Evolutionary conservation across 495 filamentous ascomycete genomes (phyloP), one percentile per base, ranked within the genome.

Genomic region (Staphylotrichum longicolle): DNA sequence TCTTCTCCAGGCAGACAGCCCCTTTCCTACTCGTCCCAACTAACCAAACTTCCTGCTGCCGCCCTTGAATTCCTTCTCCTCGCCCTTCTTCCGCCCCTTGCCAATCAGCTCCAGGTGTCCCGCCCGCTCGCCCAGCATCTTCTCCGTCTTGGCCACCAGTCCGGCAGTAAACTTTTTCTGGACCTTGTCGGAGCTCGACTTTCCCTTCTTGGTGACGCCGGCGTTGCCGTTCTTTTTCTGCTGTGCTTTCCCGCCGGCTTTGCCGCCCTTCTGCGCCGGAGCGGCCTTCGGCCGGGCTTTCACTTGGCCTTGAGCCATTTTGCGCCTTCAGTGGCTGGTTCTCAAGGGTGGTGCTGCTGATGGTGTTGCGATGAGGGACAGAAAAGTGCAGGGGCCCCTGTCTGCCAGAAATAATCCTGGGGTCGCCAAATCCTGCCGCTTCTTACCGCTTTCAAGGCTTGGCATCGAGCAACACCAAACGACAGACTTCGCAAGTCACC

Each of bases 91-190:
- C 65, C 74, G 62, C 6, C 77, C 78, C 69, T 78, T 75, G 46
- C 77, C 77, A 54, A 81, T 79, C 61, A 81, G 53, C 70, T 81
- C 78, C 12, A 81, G 61, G 45, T 81, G 78, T 0, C 78, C 78
- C 33, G 76, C 78, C 8, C 77, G 64, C 66, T 77, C 77, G 52
- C 77, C 78, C 51, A 81, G 64, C 72, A 81, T 68, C 48, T 66
- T 58, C 70, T 81, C 79, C 37, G 79, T 81, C 68, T 71, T 69
- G 34, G 70, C 68, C 9, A 71, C 74, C 66, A 81, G 62, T 12
- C 77, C 79, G 8, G 69, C 71, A 3, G 76, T 70, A 56, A 69
- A 75, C 62, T 78, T 78, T 54, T 71, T 72, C 66, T 70, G 67
- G 51, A 76, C 34, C 68, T 75, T 76, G 66, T 81, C 78, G 46